Conservation (phyloP, 2,329 filamentous ascomycete genomes). For the Trichoderma sp. region DNA sequence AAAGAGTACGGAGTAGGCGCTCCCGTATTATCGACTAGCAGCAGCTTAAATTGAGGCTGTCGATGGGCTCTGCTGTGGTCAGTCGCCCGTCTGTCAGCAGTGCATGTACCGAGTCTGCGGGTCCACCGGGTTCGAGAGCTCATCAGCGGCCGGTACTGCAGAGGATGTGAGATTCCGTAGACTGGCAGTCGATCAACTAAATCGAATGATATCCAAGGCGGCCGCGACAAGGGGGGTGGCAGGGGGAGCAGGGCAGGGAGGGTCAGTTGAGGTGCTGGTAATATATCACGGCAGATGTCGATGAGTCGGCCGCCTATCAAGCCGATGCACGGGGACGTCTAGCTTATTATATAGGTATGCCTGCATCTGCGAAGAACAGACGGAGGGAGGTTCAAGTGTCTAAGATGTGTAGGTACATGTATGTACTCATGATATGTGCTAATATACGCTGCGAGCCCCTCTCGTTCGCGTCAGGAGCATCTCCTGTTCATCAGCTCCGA, state of each 20-base stretch:
- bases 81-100: slow-evolving; percentile 21
- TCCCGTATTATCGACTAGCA: background rate
- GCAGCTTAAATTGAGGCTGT: slow-evolving; percentile 8
- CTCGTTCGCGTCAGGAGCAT: background rate
- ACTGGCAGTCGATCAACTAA: slow-evolving; percentile 7
- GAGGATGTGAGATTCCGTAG: background rate
- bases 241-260: background rate
- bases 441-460: background rate
- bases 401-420: background rate
- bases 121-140: background rate
- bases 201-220: slow-evolving; percentile 4
- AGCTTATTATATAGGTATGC: slow-evolving; percentile 3
- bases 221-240: background rate
- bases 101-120: slow-evolving; percentile 15
- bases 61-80: slow-evolving; percentile 16
- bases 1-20: background rate
- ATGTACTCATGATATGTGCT: too few species aligned
- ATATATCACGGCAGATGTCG: slow-evolving; percentile 16
- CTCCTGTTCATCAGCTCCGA: background rate
- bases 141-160: slow-evolving; percentile 1
- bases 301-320: background rate
- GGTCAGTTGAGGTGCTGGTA: background rate
- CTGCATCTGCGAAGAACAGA: background rate
- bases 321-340: slow-evolving; percentile 9
- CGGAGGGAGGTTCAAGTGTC: background rate